Base-by-base conservation (phyloP, 2,329 filamentous ascomycete genomes). In the Elsinoe perseae region DNA sequence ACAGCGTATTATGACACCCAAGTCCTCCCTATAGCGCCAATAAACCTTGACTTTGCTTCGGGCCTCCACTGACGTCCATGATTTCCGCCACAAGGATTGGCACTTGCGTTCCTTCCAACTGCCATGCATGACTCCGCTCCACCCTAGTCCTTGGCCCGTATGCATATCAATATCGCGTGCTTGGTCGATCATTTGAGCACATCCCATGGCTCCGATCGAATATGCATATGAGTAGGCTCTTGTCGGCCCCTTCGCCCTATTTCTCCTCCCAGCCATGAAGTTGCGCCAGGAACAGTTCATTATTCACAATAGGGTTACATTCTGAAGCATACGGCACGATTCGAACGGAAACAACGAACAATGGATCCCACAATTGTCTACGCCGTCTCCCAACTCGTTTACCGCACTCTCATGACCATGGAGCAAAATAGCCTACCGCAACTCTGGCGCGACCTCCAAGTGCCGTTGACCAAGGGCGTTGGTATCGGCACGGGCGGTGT, bases 341-440 rank as follows among this genome's bases (percentile, higher is more conserved):
- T 14, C 16, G 18, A 20, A 23, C 16, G 2, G 23, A 44, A 44
- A 20, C 40, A 44, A 4, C 21, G 8, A 3, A 46, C 3, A 21
- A 56, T 56, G 53, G 53, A 56, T 38, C 36, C 25, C 16, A 36
- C 30, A 8, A 25, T 56, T 1, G 3, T 56, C 21, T 56, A 56
- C 40, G 38, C 40, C 27, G 36, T 56, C 27, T 56, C 53, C 4
- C 53, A 56, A 38, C 53, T 56, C 53, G 28, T 56, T 25, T 25
- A 46, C 53, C 53, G 53, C 25, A 44, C 53, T 27, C 40, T 56
- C 23, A 21, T 56, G 23, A 36, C 53, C 53, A 30, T 44, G 28
- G 53, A 56, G 43, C 20, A 34, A 10, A 27, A 56, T 28, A 38
- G 53, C 16, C 20, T 56, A 10, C 34, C 53, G 10, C 28, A 42